These are phyloP conservation scores for Arthrobotrys entomopaga DNA, from an alignment of 2,329 filamentous ascomycete genomes.

Conservation along the genomic window DNA sequence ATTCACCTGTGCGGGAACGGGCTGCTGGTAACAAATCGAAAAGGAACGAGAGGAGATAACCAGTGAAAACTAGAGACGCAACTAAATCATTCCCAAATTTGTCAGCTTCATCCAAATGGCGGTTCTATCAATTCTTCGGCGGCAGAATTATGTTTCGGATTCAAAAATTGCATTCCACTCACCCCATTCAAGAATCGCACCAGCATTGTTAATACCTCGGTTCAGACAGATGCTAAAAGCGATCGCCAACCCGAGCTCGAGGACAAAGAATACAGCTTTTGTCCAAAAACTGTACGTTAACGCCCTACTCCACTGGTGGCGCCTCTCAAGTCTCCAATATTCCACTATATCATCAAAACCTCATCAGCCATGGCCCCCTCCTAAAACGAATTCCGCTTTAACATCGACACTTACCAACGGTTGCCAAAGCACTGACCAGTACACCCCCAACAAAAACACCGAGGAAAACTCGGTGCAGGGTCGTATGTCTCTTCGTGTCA, in stretches of 20 bases:
- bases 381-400: no score
- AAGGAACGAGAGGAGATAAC: conserved; percentile 86
- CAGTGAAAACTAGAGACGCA: conserved; percentile 84
- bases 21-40: conserved; percentile 41
- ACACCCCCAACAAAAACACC: conserved; percentile 87
- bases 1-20: conserved; percentile 36
- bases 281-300: conserved; percentile 84
- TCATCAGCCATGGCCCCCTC: no score
- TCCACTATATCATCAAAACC: conserved; percentile 53
- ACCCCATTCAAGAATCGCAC: conserved; percentile 80
- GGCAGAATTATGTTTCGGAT: no score
- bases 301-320: conserved; percentile 77
- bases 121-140: no score
- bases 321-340: conserved; percentile 57
- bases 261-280: conserved; percentile 83
- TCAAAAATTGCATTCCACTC: conserved; percentile 52
- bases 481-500: conserved; percentile 76
- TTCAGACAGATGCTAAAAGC: conserved; percentile 74
- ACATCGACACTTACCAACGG: conserved; percentile 19
- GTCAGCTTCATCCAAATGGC: background rate
- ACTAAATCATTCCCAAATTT: conserved; percentile 64
- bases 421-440: conserved; percentile 73
- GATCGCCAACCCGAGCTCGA: conserved; percentile 75
- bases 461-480: conserved; percentile 79
- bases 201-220: conserved; percentile 69